Evolutionary conservation across 805 yeast species (phyloP), one percentile per base, ranked within the genome.

Genomic region (Wickerhamomyces canadensis): DNA sequence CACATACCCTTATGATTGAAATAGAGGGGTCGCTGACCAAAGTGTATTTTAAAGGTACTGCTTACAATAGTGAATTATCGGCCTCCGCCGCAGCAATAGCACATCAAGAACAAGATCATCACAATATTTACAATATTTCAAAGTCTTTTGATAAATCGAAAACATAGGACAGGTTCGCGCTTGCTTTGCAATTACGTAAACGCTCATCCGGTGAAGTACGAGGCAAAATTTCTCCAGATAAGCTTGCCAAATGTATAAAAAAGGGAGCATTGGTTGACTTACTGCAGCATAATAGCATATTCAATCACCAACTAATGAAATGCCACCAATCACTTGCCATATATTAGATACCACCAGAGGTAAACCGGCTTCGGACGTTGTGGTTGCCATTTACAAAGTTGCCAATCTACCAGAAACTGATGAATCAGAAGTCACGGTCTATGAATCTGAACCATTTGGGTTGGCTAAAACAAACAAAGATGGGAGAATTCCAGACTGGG

Each of bases 281-380:
- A n/a, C n/a, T n/a, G n/a, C n/a, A n/a, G n/a, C n/a, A n/a, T n/a
- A n/a, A n/a, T n/a, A n/a, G n/a, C n/a, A n/a, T n/a, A n/a, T 25
- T 25, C 13, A 13, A 28, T 6, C 21, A 29, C 32, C 4, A 22
- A 5, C 5, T 22, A 5, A 12, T n/a, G n/a, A 22, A 6, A 50
- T 52, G 57, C 52, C 56, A n/a, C 91, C 91, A 31, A 75, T 88
- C 27, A 88, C 96, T 3, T 89, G 97, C 63, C 98, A 89, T 58
- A 75, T 89, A 9, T 67, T 89, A 17, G 96, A 89, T 53, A 88
- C 96, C 6, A 79, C 84, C 9, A 61, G 68, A 7, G 98, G 98
- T 1, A 71, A 67, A 42, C 98, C 98, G 1, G 96, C 96, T 1
- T 55, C 62, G 0, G 70, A 68, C n/a, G 89, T 89, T n/a, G 62